Base-by-base conservation (phyloP, 306 rosid genomes). In the Alnus glutinosa region DNA sequence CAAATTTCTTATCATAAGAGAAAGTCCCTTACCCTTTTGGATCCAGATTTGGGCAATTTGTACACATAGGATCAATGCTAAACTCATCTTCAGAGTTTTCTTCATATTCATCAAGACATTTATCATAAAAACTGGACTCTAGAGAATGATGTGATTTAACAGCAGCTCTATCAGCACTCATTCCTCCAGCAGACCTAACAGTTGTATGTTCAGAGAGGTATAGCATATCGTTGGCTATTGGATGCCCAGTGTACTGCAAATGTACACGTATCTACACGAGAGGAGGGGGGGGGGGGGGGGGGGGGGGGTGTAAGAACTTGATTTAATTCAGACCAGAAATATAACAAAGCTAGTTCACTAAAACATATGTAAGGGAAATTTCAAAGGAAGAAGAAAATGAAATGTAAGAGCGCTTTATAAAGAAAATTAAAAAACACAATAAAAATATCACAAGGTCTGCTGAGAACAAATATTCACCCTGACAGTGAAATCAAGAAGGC, bases 11-110 rank as follows among this genome's bases (percentile, higher is more conserved):
- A 63, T 63, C 70, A 63, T n/a, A 57, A 36, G 34, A 77, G 23
- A 34, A 59, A 16, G 57, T 59, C 71, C 74, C 85, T 81, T 88
- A 89, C 97, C 97, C 98, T 79, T 88, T 88, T 48, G 97, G 97
- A 68, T 84, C 90, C 87, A 94, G 89, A 84, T 89, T 82, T 55
- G 97, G 98, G 82, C 98, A 94, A 83, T 94, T 94, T 68, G 97
- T 90, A 85, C 97, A 94, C 91, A 92, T 88, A 71, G 96, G 91
- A 76, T 94, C 98, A 15, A 87, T 85, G 75, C 88, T 73, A 82
- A 92, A 89, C 57, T 86, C 93, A 36, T 79, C 87, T 32, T 37
- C 55, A 37, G 84, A 80, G 67, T 79, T 79, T 46, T 83, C 96
- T 79, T 85, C 85, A 58, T 77, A 59, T 62, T 63, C 85, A 52